These are phyloP conservation scores for Fusarium sulawesiense DNA, from an alignment of 2,329 filamentous ascomycete genomes.

Conservation along the genomic window DNA sequence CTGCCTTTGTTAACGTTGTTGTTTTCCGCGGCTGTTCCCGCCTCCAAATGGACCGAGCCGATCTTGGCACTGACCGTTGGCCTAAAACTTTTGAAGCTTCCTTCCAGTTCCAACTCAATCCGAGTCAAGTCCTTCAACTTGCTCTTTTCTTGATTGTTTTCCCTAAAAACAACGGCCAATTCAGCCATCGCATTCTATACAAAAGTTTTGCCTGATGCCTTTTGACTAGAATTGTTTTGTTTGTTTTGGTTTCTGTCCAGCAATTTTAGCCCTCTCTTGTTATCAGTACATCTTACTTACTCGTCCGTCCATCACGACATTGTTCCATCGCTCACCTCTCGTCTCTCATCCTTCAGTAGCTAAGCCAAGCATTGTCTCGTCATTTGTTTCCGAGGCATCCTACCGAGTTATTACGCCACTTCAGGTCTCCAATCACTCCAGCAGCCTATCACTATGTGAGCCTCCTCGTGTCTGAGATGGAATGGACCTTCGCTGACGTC, in stretches of 20 bases:
- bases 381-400: background rate
- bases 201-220: constrained; percentile 6
- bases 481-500: constrained; percentile 25
- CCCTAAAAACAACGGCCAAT: constrained; percentile 6
- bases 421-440: background rate
- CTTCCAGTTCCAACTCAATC: constrained; percentile 12
- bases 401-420: background rate
- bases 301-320: background rate
- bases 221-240: background rate
- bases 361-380: background rate
- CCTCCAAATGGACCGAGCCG: constrained; percentile 30
- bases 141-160: background rate
- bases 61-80: constrained; percentile 34
- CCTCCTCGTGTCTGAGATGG: constrained; percentile 18
- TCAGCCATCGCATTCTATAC: background rate
- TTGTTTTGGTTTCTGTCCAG: background rate
- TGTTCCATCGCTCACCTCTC: constrained; percentile 3
- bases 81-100: constrained; percentile 30
- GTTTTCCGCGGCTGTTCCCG: constrained; percentile 37
- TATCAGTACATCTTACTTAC: background rate
- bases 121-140: background rate
- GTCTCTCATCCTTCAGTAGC: constrained; percentile 9
- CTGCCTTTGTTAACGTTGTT: background rate
- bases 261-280: constrained; percentile 1
- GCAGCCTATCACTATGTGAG: constrained; percentile 20